phyloP scores from a whole-genome alignment of 2,329 filamentous ascomycete genomes.

The Magnaporthiopsis rhizophila region DNA sequence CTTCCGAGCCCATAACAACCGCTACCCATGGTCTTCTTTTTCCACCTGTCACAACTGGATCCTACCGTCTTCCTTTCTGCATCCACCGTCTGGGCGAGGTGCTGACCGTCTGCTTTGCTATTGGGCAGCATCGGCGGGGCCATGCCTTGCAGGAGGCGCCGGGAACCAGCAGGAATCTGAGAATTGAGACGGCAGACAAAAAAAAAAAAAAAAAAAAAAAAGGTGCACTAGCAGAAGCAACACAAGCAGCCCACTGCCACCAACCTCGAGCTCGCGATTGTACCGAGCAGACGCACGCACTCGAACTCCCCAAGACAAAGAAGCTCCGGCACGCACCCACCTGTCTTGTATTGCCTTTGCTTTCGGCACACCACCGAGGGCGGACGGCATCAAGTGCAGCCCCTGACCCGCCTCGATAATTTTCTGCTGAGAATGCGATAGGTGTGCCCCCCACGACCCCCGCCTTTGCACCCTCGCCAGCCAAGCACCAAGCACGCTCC shows the following conservation, averaged over 20 bases:
- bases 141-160: slow-evolving; percentile 1
- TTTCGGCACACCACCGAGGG: neutral
- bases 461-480: neutral
- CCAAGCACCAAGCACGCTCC: neutral
- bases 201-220: neutral
- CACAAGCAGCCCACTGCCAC: neutral
- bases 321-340: neutral
- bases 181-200: neutral
- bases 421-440: neutral
- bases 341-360: neutral
- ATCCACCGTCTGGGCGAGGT: neutral
- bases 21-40: neutral
- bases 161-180: slow-evolving; percentile 4
- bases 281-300: no score
- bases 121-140: neutral
- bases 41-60: neutral
- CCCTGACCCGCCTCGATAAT: neutral
- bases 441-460: neutral
- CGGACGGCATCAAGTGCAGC: slow-evolving; percentile 1
- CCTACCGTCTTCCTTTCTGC: neutral
- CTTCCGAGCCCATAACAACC: neutral
- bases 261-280: neutral
- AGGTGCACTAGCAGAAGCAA: neutral
- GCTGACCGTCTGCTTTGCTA: neutral
- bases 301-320: neutral